Evolutionary conservation across 768 basidiomycete genomes (phyloP), one percentile per base, ranked within the genome.

Genomic region (Tulasnella sp.): DNA sequence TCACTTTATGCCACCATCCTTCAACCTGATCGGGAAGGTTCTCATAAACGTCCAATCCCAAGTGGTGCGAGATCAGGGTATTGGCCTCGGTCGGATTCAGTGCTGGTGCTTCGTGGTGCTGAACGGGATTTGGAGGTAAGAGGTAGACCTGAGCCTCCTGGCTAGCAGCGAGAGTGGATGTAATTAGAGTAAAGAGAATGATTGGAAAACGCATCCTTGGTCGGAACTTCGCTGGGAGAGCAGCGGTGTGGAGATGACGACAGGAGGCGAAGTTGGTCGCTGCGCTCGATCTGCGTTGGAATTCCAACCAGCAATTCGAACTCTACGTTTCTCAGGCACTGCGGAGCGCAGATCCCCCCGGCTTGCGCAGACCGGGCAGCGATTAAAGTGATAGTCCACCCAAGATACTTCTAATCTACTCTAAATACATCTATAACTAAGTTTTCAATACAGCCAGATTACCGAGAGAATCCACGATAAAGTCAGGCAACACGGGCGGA

Each of bases 381-480:
- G 27, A 24, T n/a, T 14, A n/a, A n/a, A n/a, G n/a, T n/a, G n/a
- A n/a, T 21, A 21, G 58, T 62, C 5, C 6, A 44, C 19, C 44
- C 44, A 44, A 4, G 12, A 44, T 34, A 36, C 3, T 12, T 68
- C 62, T 68, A 68, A 36, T 68, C 10, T 31, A 36, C 16, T 52
- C 27, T 34, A 36, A 31, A 36, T 18, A 10, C 34, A 34, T 12
- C 46, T 9, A 48, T 18, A 7, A 6, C 44, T 75, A 75, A 19
- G 84, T 79, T 0, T 83, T 85, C 27, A 87, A 78, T 0, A 83
- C 83, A 0, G 84, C 81, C 6, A 99, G 87, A 85, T 98, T 95
- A 44, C 94, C 96, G 81, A 99, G 89, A 10, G 94, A 92, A 73
- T 88, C 82, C 9, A 93, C 92, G 82, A 97, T 90, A 84, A 90